A percentile compares a stretch with the other conserved stretches of the same genome.
phyloP scores from a whole-genome alignment of 2,329 filamentous ascomycete species.

The Alternaria solani region DNA sequence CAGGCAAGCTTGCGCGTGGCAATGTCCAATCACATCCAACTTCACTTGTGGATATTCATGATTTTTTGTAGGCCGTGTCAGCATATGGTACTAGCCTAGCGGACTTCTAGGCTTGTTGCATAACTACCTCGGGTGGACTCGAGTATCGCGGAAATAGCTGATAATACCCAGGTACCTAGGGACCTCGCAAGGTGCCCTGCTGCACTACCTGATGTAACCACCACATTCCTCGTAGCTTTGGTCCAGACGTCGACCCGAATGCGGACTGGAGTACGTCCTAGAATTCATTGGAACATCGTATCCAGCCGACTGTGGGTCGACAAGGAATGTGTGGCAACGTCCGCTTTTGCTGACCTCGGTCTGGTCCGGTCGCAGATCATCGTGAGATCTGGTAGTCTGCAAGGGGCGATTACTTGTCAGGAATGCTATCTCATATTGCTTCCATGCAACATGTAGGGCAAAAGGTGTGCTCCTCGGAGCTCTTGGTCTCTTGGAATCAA shows the following conservation, averaged over 20 bases:
- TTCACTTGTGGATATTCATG: not conserved
- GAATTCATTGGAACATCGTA: slow-evolving; percentile 21
- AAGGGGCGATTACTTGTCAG: slow-evolving; percentile 16
- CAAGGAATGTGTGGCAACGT: slow-evolving; percentile 16
- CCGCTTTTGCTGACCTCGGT: not conserved
- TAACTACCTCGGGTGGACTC: not conserved
- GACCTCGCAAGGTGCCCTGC: slow-evolving; percentile 29
- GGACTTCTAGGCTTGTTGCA: slow-evolving; percentile 1
- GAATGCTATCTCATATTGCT: slow-evolving; percentile 6
- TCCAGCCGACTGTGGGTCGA: slow-evolving; percentile 9
- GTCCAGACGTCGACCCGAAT: slow-evolving; percentile 19
- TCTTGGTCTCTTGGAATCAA: not conserved
- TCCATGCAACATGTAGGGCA: not conserved
- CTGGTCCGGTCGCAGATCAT: not conserved
- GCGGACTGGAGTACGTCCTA: not conserved
- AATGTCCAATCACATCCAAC: not conserved
- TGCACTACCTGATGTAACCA: slow-evolving; percentile 32
- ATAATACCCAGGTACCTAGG: slow-evolving; percentile 9
- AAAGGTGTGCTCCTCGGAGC: not conserved
- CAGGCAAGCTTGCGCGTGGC: not conserved
- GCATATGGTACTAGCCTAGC: not conserved
- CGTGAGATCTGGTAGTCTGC: slow-evolving; percentile 15
- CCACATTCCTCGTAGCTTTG: slow-evolving; percentile 20
- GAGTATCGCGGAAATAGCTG: slow-evolving; percentile 14
- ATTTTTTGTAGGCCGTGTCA: not conserved